Percentiles rank a stretch among this genome's conserved stretches.
phyloP scores from a whole-genome alignment of 2,329 filamentous ascomycete species.

The Aspergillus oerlinghausenensis region DNA sequence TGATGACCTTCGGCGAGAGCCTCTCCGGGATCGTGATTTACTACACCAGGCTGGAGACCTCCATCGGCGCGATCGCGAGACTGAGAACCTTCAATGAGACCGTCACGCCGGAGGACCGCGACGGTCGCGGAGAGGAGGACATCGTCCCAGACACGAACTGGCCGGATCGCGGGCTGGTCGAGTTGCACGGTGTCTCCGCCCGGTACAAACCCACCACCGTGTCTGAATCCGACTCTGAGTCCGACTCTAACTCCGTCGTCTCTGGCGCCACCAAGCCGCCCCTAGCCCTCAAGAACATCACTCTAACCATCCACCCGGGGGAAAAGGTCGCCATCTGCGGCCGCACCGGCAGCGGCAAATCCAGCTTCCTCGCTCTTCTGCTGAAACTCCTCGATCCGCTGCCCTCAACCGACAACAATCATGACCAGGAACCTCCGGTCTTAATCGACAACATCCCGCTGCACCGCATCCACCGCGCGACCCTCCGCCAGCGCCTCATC shows the following conservation, averaged over 20 bases:
- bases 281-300: neutral
- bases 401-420: slow-evolving; percentile 21
- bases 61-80: slow-evolving; percentile 5
- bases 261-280: neutral
- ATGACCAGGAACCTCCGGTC: slow-evolving; percentile 19
- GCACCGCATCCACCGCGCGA: slow-evolving; percentile 35
- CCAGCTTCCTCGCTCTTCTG: slow-evolving; percentile 37
- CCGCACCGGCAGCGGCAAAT: slow-evolving; percentile 35
- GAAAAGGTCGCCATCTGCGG: too few relatives aligned
- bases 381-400: slow-evolving; percentile 38
- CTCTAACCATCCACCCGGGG: too few relatives aligned
- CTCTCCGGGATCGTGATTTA: slow-evolving; percentile 6
- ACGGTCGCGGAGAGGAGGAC: neutral
- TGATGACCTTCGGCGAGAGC: slow-evolving; percentile 8
- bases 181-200: too few relatives aligned
- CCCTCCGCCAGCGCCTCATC: slow-evolving; percentile 47
- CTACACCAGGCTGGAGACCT: slow-evolving; percentile 10
- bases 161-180: too few relatives aligned
- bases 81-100: slow-evolving; percentile 5
- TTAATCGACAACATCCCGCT: slow-evolving; percentile 38
- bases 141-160: neutral
- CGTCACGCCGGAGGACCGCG: neutral
- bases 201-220: neutral
- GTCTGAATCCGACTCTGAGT: neutral
- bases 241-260: neutral